phyloP scores from a whole-genome alignment of 2,329 filamentous ascomycete species.

The Ascosphaera aggregata region DNA sequence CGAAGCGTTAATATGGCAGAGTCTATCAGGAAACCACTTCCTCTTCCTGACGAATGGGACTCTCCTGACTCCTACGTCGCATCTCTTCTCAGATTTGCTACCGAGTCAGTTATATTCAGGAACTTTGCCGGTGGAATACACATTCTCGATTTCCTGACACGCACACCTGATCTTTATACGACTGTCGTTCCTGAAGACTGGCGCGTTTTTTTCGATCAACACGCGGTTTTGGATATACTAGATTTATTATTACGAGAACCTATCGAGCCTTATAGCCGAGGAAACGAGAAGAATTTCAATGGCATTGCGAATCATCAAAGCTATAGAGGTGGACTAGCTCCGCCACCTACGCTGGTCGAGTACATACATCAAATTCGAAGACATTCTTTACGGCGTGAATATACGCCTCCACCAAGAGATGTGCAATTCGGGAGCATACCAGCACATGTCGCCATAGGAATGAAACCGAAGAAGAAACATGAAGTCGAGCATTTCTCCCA shows the following conservation, averaged over 20 bases:
- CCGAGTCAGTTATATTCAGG: constrained; percentile 52
- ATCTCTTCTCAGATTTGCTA: constrained; percentile 52
- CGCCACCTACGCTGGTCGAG: constrained; percentile 35
- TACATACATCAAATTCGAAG: constrained; percentile 52
- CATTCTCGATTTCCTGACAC: constrained; percentile 87
- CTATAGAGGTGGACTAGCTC: constrained; percentile 22
- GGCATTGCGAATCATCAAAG: constrained; percentile 4
- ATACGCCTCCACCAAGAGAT: constrained; percentile 16
- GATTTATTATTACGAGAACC: constrained; percentile 65
- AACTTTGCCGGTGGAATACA: constrained; percentile 94
- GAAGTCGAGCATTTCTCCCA: constrained; percentile 81
- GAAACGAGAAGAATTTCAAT: constrained; percentile 4
- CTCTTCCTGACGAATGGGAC: constrained; percentile 45
- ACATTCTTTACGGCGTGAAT: constrained; percentile 42
- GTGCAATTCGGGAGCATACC: constrained; percentile 26
- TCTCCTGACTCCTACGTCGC: constrained; percentile 56
- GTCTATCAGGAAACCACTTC: constrained; percentile 32
- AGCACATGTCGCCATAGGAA: constrained; percentile 56
- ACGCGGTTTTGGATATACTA: constrained; percentile 51
- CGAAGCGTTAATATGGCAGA: no score
- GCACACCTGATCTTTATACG: constrained; percentile 60
- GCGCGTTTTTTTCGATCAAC: constrained; percentile 50
- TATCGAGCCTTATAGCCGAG: constrained; percentile 22
- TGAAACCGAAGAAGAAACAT: constrained; percentile 91
- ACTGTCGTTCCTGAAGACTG: constrained; percentile 55